phyloP scores from a whole-genome alignment of 2,329 filamentous ascomycete species.

The Onygenales sp. region DNA sequence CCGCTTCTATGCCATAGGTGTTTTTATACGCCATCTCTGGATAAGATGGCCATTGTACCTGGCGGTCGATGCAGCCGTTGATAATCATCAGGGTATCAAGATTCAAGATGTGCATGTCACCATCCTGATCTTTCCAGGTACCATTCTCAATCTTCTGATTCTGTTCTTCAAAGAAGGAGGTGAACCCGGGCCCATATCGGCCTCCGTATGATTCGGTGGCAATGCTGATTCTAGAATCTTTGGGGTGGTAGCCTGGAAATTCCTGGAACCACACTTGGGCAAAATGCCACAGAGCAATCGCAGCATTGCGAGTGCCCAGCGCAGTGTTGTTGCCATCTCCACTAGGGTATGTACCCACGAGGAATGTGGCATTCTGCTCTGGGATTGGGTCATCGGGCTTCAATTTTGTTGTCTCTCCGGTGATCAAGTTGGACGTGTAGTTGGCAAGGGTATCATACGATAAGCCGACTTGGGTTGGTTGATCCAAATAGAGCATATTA shows the following conservation, averaged over 20 bases:
- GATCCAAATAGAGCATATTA: constrained; percentile 61
- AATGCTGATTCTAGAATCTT: constrained; percentile 41
- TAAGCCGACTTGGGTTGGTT: constrained; percentile 52
- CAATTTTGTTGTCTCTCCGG: constrained; percentile 1
- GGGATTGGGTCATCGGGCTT: constrained; percentile 18
- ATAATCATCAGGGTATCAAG: constrained; percentile 47
- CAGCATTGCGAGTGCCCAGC: constrained; percentile 44
- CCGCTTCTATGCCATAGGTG: constrained; percentile 44
- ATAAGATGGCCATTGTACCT: constrained; percentile 37
- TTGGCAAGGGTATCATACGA: constrained; percentile 41
- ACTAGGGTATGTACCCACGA: constrained; percentile 44
- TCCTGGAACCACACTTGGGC: constrained; percentile 53
- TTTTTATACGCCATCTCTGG: constrained; percentile 47
- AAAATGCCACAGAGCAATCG: constrained; percentile 50
- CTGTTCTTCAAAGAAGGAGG: constrained; percentile 32
- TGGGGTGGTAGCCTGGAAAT: constrained; percentile 53
- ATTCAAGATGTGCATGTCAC: constrained; percentile 23
- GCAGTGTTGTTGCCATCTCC: constrained; percentile 35
- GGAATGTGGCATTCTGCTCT: constrained; percentile 39
- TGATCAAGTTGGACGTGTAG: constrained; percentile 20
- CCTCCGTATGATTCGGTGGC: constrained; percentile 40
- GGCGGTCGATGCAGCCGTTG: constrained; percentile 36
- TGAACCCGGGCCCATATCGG: constrained; percentile 33
- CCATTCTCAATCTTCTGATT: constrained; percentile 31
- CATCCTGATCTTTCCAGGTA: constrained; percentile 16